Conservation (phyloP, 805 yeast genomes). For the Monosporozyma servazzii region DNA sequence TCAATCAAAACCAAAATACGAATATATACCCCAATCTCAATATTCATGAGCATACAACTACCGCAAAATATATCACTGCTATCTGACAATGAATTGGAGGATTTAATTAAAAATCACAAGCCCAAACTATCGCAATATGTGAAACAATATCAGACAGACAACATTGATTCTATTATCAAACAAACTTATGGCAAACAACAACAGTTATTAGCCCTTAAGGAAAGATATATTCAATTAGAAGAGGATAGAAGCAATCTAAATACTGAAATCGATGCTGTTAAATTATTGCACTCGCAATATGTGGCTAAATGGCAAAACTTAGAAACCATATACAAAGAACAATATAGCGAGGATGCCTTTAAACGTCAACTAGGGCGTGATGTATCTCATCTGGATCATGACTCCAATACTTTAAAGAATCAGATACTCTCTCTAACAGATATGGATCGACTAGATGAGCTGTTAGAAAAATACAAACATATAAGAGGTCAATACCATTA, state of each 20-base stretch:
- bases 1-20: neutral
- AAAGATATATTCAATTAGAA: slow-evolving; percentile 20
- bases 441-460: slow-evolving; percentile 29
- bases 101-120: slow-evolving; percentile 11
- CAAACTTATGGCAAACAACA: slow-evolving; percentile 5
- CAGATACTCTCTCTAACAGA: slow-evolving; percentile 7
- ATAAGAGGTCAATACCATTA: slow-evolving; percentile 38
- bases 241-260: slow-evolving; percentile 18
- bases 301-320: slow-evolving; percentile 30
- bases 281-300: slow-evolving; percentile 25
- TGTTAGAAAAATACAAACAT: slow-evolving; percentile 35
- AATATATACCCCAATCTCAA: neutral
- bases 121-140: slow-evolving; percentile 16
- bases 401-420: slow-evolving; percentile 11
- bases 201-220: slow-evolving; percentile 14
- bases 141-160: slow-evolving; percentile 15
- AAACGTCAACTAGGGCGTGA: slow-evolving; percentile 23
- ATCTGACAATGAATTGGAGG: slow-evolving; percentile 18
- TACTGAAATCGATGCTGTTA: slow-evolving; percentile 20
- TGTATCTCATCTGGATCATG: slow-evolving; percentile 26
- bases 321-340: slow-evolving; percentile 32
- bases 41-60: slow-evolving; percentile 5
- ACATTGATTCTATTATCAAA: slow-evolving; percentile 6
- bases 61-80: slow-evolving; percentile 21
- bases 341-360: slow-evolving; percentile 32